Percentiles rank a stretch among this genome's conserved stretches.
Evolutionary conservation across 179 eudicot genomes (phyloP).

Genomic region (Camellia oleifera): DNA sequence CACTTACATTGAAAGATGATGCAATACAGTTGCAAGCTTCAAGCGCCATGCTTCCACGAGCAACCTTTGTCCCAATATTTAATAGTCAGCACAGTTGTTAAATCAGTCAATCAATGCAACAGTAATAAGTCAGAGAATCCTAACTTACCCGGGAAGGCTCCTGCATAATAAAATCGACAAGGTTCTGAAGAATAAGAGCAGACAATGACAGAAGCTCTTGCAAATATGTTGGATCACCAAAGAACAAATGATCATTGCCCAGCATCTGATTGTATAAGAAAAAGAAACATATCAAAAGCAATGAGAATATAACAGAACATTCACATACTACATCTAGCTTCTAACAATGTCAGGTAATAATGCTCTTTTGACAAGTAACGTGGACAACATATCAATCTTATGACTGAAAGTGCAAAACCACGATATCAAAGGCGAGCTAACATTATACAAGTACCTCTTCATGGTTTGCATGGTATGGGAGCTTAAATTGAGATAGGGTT

Average conservation of each 20-base stretch:
- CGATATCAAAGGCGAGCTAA: background rate
- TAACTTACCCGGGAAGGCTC: constrained; percentile 50
- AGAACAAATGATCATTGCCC: constrained; percentile 43
- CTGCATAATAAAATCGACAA: constrained; percentile 36
- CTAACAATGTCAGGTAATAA: background rate
- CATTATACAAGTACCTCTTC: constrained; percentile 35
- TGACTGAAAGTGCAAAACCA: constrained; percentile 9
- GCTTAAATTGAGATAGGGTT: constrained; percentile 44
- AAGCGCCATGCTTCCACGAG: constrained; percentile 66
- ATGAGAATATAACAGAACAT: background rate
- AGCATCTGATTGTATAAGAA: constrained; percentile 33
- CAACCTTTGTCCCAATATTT: constrained; percentile 35
- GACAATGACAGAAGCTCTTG: constrained; percentile 52
- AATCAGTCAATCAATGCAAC: constrained; percentile 7
- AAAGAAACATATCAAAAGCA: constrained; percentile 2
- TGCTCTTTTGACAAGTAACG: too few relatives aligned
- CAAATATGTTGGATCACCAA: constrained; percentile 38
- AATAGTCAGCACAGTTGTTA: constrained; percentile 14
- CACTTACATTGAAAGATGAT: constrained; percentile 45
- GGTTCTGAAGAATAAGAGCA: constrained; percentile 31
- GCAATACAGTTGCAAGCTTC: constrained; percentile 72
- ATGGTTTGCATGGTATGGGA: constrained; percentile 35
- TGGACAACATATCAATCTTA: background rate
- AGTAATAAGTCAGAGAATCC: background rate
- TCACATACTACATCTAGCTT: background rate